Evolutionary conservation across 2,329 filamentous ascomycete genomes (phyloP), one percentile per base, ranked within the genome.

Genomic region (Sclerotinia borealis): DNA sequence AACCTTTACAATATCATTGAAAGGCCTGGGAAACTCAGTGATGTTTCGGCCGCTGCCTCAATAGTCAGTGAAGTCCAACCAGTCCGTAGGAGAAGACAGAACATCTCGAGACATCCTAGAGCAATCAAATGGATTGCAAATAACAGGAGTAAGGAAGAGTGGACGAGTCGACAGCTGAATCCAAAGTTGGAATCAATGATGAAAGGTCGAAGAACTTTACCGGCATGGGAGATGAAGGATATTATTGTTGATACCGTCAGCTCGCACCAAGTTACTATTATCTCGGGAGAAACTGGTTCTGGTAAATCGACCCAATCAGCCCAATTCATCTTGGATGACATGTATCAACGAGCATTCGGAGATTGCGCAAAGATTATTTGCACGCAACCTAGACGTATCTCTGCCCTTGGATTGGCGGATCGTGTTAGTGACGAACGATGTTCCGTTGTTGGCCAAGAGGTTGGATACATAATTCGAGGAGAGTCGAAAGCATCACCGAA

Each of bases 251-350:
- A 83, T 25, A 89, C 90, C 0, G 90, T 99, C 55, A 83, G 83
- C 48, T 79, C 82, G 5, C 86, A 93, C 72, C 89, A 97, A 75
- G 92, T 99, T 58, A 96, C 92, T 0, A 97, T 99, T 71, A 95
- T 99, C 70, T 96, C 93, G 49, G 95, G 95, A 69, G 95, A 98
- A 77, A 99, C 95, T 4, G 95, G 95, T 60, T 96, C 92, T 22
- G 95, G 95, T 73, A 99, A 99, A 77, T 96, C 91, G 55, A 98
- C 95, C 0, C 95, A 99, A 75, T 95, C 92, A 2, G 92, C 98
- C 39, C 95, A 99, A 75, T 99, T 98, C 75, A 83, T 99, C 49
- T 81, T 99, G 1, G 95, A 99, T 71, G 91, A 98, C 70, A 79
- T 98, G 67, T 96, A 97, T 70, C 81, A 84, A 66, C 82, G 84